A percentile compares a stretch with the other conserved stretches of the same genome.
Conservation (phyloP, 2,329 filamentous ascomycete genomes). For the Orbilia javanica region DNA sequence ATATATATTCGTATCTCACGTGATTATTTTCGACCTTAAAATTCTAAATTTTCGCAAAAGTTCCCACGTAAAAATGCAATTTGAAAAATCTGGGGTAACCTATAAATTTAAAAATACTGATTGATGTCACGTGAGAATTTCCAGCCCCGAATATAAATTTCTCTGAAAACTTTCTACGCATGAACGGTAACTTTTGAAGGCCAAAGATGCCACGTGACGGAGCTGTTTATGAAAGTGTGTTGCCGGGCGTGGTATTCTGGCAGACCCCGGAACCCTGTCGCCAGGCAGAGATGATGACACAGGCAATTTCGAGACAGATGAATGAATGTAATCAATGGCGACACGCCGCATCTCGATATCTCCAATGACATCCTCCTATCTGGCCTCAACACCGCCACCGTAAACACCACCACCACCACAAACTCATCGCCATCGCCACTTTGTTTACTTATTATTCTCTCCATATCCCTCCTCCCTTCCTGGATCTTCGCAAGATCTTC, state of each 20-base stretch:
- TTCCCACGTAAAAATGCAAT: too few relatives aligned
- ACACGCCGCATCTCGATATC: neutral
- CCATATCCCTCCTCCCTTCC: neutral
- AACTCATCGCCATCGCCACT: neutral
- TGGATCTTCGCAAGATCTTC: slow-evolving; percentile 3
- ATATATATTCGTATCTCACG: too few relatives aligned
- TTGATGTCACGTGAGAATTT: too few relatives aligned
- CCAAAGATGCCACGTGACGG: neutral
- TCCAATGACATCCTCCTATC: neutral
- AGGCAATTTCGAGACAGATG: neutral
- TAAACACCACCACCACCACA: neutral
- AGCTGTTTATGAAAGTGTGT: too few relatives aligned
- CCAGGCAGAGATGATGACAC: neutral
- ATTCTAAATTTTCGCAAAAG: neutral
- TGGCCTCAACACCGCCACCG: neutral
- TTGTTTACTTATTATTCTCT: neutral
- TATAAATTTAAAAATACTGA: too few relatives aligned
- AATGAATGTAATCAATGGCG: neutral
- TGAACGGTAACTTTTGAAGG: neutral
- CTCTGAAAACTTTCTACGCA: too few relatives aligned
- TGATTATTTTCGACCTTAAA: neutral
- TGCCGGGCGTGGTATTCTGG: slow-evolving; percentile 18
- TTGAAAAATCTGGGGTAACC: too few relatives aligned
- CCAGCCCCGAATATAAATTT: too few relatives aligned
- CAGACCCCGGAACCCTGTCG: slow-evolving; percentile 20